A percentile compares a stretch with the other conserved stretches of the same genome.
phyloP scores from a whole-genome alignment of 2,329 filamentous ascomycete genomes.

The Teratosphaeria pseudoeucalypti region DNA sequence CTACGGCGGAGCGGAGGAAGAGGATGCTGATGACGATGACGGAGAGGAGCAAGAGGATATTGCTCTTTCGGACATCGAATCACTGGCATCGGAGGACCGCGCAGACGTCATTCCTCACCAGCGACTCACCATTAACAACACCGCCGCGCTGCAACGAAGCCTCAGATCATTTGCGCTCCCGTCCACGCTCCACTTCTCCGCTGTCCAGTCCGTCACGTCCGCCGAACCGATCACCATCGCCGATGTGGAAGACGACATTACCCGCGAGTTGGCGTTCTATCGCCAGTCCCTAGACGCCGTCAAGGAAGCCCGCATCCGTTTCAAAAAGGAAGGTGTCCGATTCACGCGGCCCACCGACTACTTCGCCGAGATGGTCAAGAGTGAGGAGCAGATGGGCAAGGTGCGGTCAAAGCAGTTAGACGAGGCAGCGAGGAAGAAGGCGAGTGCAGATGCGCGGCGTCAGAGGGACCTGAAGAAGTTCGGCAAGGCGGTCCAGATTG shows the following conservation, averaged over 20 bases:
- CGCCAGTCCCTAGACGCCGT: conserved; percentile 76
- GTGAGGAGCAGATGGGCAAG: conserved; percentile 95
- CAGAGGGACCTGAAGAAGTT: conserved; percentile 97
- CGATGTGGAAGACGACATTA: conserved; percentile 83
- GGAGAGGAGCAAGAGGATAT: conserved; percentile 79
- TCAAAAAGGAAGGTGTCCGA: conserved; percentile 71
- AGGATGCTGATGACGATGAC: conserved; percentile 35
- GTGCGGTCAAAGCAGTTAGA: conserved; percentile 90
- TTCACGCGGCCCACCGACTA: conserved; percentile 90
- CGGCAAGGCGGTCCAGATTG: conserved; percentile 94
- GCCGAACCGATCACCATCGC: conserved; percentile 59
- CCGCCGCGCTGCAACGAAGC: conserved; percentile 67
- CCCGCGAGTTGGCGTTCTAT: conserved; percentile 88
- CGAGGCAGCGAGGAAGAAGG: conserved; percentile 85
- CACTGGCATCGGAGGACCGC: conserved; percentile 65
- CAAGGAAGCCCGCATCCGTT: conserved; percentile 57
- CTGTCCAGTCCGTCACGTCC: conserved; percentile 68
- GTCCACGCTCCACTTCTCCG: conserved; percentile 63
- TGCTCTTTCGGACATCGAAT: conserved; percentile 76
- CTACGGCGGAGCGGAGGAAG: conserved; percentile 28
- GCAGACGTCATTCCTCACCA: conserved; percentile 84
- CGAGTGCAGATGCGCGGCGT: conserved; percentile 78
- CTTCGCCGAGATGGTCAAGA: conserved; percentile 99
- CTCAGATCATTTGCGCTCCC: conserved; percentile 70
- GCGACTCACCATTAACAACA: conserved; percentile 96